Conservation (phyloP, 495 filamentous ascomycete genomes). For the Podospora pseudopauciseta region DNA sequence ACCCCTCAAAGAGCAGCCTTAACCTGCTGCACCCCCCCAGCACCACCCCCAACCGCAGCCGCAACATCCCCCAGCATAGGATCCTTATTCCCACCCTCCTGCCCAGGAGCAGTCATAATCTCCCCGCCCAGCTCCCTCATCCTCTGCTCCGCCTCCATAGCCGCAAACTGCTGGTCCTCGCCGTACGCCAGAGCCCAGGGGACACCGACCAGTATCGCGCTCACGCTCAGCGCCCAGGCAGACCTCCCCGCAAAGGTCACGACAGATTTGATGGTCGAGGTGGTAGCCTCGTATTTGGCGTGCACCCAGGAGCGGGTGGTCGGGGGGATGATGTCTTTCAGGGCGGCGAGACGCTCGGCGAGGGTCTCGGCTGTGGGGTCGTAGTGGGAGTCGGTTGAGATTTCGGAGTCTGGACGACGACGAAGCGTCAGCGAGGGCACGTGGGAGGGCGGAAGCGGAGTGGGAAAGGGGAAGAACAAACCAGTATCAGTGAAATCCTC, state of each 20-base stretch:
- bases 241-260: conserved; percentile 72
- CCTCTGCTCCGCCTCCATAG: conserved; percentile 95
- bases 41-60: conserved; percentile 3
- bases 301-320: conserved; percentile 67
- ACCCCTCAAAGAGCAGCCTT: conserved; percentile 15
- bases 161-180: conserved; percentile 91
- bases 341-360: conserved; percentile 74
- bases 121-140: conserved; percentile 73
- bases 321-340: conserved; percentile 89
- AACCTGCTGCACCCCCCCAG: conserved; percentile 13
- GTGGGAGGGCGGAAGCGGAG: neutral
- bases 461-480: conserved; percentile 38
- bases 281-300: conserved; percentile 53
- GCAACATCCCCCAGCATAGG: conserved; percentile 8
- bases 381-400: conserved; percentile 57
- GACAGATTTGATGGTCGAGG: conserved; percentile 55
- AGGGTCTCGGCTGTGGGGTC: conserved; percentile 58
- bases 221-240: conserved; percentile 83
- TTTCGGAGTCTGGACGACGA: conserved; percentile 56
- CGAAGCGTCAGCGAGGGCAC: neutral
- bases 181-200: conserved; percentile 88
- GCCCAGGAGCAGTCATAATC: conserved; percentile 33
- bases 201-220: conserved; percentile 81
- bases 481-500: conserved; percentile 87
- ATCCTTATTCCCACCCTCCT: conserved; percentile 1